Base-by-base conservation (phyloP, 192 early-diverging fungal genomes). In the Coemansia biformis region DNA sequence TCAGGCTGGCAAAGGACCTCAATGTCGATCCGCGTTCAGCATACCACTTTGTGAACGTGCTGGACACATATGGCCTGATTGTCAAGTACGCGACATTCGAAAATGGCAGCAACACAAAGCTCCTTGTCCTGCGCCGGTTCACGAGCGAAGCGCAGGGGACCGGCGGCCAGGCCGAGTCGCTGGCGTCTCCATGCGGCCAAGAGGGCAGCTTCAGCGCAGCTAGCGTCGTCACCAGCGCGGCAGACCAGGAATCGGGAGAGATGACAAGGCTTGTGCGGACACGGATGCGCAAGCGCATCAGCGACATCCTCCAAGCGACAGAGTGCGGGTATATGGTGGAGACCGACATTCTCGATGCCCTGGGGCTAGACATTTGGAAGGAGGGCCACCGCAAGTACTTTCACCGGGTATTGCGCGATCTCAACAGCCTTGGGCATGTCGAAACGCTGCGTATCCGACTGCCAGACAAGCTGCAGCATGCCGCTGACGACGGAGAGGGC, bases 41-140 rank as follows among this genome's bases (percentile, higher is more conserved):
- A 24, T 76, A 61, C 39, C 57, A 63, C 46, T 76, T 30, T n/a
- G 33, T 76, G n/a, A 68, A 57, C 46, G n/a, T 41, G 7, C 42
- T 76, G 9, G 73, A 64, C 32, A 8, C 17, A 0, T 43, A 57
- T 14, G 73, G 73, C 3, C 52, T 76, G 19, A 22, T 69, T 17
- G 22, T 41, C 37, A 69, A 65, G 44, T 36, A 38, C 15, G 24
- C 43, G 13, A 57, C 56, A 11, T 69, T 46, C 36, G 38, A 55
- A 12, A 38, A 50, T 0, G 62, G 54, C 4, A 30, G 28, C 28
- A 63, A 64, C 38, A 76, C 73, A 2, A 76, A 76, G 15, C 45
- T 69, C 11, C 22, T 68, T n/a, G 16, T 64, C 1, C 31, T 76
- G 37, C 65, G 66, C 8, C 51, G 57, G 14, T 76, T 64, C 5